Evolutionary conservation across 257 asterid species (phyloP), one percentile per base, ranked within the genome.

Genomic region (Oldenlandia corymbosa): DNA sequence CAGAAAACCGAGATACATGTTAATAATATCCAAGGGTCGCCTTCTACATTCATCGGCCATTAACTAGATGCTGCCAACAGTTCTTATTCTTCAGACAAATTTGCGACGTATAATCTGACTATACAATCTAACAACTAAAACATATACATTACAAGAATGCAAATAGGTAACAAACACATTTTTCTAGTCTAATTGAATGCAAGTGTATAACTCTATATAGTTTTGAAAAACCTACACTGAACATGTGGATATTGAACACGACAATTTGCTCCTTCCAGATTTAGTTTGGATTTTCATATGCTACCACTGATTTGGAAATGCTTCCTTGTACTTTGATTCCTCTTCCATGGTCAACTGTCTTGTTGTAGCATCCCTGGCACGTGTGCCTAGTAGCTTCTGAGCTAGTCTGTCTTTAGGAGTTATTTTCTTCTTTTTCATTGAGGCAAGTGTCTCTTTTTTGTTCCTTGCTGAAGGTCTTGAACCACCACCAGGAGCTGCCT

Each of bases 241-340:
- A 13, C 41, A 60, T 63, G 18, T n/a, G n/a, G n/a, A 21, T 5
- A 10, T 46, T 45, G 28, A 57, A 45, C 32, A 28, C 48, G 0
- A 2, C 8, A 24, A 31, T 42, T 34, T 16, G 16, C 27, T 39
- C 36, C 58, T 48, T 71, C 32, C 24, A 11, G 31, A n/a, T 43
- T n/a, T 55, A 32, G 61, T 0, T 7, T 0, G 10, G 24, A 46
- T 20, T 27, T 61, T 34, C 62, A 69, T 60, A 66, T 57, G 68
- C 78, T 86, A 91, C 95, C 96, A 86, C 11, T 86, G 98, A 71
- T 86, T 88, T 7, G 95, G 95, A 80, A 84, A 88, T 49, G 96
- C 91, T 75, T 86, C 96, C 59, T 85, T 76, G 73, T 85, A 86
- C 54, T 60, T 85, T 8, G 85, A 75, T 27, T 84, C 88, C 77